Evolutionary conservation across 495 filamentous ascomycete species (phyloP).

Genomic region (Talaromyces liani): DNA sequence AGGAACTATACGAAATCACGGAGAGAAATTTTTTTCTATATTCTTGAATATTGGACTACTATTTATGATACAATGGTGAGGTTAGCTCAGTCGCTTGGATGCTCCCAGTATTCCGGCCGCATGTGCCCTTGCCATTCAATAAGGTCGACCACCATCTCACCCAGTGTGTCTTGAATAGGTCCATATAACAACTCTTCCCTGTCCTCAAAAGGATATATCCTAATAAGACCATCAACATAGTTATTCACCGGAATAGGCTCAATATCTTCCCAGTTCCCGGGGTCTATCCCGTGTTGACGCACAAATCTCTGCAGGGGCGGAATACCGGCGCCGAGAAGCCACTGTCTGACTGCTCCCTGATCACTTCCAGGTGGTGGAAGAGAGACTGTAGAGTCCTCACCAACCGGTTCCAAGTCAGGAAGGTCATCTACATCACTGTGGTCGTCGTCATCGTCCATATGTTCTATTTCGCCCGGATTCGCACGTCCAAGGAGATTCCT

Average conservation of each 20-base stretch:
- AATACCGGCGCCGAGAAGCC: constrained; percentile 30
- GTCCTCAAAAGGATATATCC: constrained; percentile 19
- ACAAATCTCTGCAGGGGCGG: constrained; percentile 30
- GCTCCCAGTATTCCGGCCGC: constrained; percentile 11
- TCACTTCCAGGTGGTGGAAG: constrained; percentile 19
- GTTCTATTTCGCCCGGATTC: constrained; percentile 15
- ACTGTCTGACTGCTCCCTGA: constrained; percentile 27
- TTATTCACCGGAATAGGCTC: constrained; percentile 30
- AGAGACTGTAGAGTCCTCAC: constrained; percentile 10
- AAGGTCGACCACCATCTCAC: constrained; percentile 33
- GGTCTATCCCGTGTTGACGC: constrained; percentile 34
- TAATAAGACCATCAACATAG: constrained; percentile 29
- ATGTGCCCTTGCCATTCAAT: constrained; percentile 34
- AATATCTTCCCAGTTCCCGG: constrained; percentile 36
- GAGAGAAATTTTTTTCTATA: background rate
- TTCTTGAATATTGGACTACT: background rate
- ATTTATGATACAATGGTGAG: background rate
- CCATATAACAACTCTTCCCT: constrained; percentile 25
- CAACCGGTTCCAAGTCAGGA: constrained; percentile 2
- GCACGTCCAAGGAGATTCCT: constrained; percentile 34
- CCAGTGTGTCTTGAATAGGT: constrained; percentile 26
- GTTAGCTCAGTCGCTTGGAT: background rate
- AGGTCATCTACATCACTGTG: constrained; percentile 7
- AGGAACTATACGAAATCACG: background rate
- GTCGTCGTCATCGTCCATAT: constrained; percentile 11